Percentiles rank a stretch among this genome's conserved stretches.
Evolutionary conservation across 768 basidiomycete genomes (phyloP).

Genomic region (Kockovaella imperatae): DNA sequence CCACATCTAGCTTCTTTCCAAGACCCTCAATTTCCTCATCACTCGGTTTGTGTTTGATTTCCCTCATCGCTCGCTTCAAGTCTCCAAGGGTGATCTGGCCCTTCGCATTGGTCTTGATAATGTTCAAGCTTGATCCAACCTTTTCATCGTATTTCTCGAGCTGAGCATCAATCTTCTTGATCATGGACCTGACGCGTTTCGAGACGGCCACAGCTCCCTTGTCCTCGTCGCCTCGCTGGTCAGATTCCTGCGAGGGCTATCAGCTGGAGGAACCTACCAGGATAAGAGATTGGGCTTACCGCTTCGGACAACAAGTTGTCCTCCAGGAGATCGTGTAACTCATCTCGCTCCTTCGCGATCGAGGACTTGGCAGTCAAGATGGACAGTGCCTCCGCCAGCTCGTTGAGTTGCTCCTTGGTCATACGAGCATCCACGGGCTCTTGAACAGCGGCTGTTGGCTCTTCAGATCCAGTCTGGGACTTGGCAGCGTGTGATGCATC

Average conservation of each 20-base stretch:
- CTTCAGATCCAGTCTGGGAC: slow-evolving; percentile 26
- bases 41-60: slow-evolving; percentile 88
- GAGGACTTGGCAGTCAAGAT: slow-evolving; percentile 88
- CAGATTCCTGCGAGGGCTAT: slow-evolving; percentile 37
- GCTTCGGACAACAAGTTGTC: slow-evolving; percentile 86
- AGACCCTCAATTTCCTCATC: slow-evolving; percentile 80
- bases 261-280: slow-evolving; percentile 49
- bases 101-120: slow-evolving; percentile 44
- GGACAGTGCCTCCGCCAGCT: slow-evolving; percentile 82
- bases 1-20: slow-evolving; percentile 87
- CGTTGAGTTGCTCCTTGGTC: slow-evolving; percentile 92
- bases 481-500: slow-evolving; percentile 14
- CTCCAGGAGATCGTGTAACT: slow-evolving; percentile 82
- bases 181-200: slow-evolving; percentile 90
- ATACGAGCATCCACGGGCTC: slow-evolving; percentile 60
- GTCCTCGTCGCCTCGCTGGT: slow-evolving; percentile 43
- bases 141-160: slow-evolving; percentile 84
- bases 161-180: slow-evolving; percentile 89
- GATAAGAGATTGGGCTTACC: slow-evolving; percentile 48
- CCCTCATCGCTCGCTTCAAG: slow-evolving; percentile 77
- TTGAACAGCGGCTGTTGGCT: slow-evolving; percentile 7
- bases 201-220: slow-evolving; percentile 63
- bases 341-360: slow-evolving; percentile 90
- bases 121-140: slow-evolving; percentile 46
- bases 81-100: slow-evolving; percentile 85